A percentile compares a stretch with the other conserved stretches of the same genome.
Conservation (phyloP, 2,329 filamentous ascomycete species). For the Fusarium anthophilum region DNA sequence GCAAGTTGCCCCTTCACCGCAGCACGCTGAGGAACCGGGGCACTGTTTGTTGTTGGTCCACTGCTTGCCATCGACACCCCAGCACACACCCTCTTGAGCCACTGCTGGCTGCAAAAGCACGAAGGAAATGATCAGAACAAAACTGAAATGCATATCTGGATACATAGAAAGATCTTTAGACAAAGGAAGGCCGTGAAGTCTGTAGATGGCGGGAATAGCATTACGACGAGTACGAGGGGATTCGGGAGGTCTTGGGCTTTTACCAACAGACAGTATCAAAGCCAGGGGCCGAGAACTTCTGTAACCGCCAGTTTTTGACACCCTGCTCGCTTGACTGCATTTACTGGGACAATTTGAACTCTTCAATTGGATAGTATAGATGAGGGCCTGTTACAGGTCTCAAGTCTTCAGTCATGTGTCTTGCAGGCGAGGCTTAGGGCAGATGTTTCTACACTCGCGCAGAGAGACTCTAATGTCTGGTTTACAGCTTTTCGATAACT, state of each 20-base stretch:
- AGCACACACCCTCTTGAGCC: not conserved
- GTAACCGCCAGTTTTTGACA: not conserved
- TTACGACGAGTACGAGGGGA: not conserved
- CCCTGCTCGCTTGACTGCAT: not conserved
- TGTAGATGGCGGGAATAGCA: not conserved
- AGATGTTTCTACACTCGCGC: too few relatives aligned
- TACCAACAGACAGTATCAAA: not conserved
- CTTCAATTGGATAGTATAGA: not conserved
- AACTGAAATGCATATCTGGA: not conserved
- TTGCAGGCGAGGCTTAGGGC: not conserved
- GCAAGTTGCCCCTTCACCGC: slow-evolving; percentile 20
- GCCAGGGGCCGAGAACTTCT: not conserved
- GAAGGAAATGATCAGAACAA: not conserved
- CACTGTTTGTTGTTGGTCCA: slow-evolving; percentile 15
- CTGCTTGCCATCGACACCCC: not conserved
- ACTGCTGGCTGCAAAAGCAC: not conserved
- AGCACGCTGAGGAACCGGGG: slow-evolving; percentile 22
- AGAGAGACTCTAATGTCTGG: fast-evolving
- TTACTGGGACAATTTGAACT: not conserved
- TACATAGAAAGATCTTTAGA: not conserved
- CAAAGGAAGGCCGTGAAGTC: fast-evolving
- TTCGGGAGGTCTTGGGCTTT: not conserved
- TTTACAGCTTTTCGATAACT: fast-evolving
- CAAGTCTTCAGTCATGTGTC: fast-evolving
- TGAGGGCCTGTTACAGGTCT: not conserved